Evolutionary conservation across 495 filamentous ascomycete genomes (phyloP).

Genomic region (Letharia columbiana): DNA sequence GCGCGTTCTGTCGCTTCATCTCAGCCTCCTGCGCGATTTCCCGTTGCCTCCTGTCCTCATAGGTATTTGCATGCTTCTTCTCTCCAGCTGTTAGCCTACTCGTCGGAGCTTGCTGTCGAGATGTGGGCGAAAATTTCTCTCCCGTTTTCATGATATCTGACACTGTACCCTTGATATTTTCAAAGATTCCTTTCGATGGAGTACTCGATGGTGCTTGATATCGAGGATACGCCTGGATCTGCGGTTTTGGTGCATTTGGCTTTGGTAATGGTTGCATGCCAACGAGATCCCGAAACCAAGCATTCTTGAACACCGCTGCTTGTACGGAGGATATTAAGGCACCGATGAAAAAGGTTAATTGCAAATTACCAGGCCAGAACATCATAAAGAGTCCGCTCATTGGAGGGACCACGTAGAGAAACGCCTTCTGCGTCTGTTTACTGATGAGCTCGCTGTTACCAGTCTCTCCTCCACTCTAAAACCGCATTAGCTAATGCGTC

Average conservation of each 20-base stretch:
- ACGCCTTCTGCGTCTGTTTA: conserved; percentile 36
- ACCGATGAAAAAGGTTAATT: conserved; percentile 60
- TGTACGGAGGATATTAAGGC: conserved; percentile 51
- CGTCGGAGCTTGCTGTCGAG: conserved; percentile 3
- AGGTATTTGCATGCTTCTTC: conserved; percentile 16
- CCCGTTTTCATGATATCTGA: neutral
- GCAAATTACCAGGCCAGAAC: conserved; percentile 58
- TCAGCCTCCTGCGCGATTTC: conserved; percentile 9
- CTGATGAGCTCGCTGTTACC: neutral
- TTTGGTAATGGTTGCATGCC: conserved; percentile 43
- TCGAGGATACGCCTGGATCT: neutral
- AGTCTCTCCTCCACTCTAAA: conserved; percentile 10
- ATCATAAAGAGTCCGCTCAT: conserved; percentile 54
- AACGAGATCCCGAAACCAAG: conserved; percentile 40
- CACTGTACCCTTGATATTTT: conserved; percentile 3
- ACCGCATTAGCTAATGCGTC: neutral
- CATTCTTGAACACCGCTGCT: conserved; percentile 42
- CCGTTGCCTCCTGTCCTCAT: conserved; percentile 13
- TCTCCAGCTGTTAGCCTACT: conserved; percentile 15
- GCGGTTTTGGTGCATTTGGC: neutral
- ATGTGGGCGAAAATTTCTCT: neutral
- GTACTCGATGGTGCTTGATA: conserved; percentile 3
- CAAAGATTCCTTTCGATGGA: conserved; percentile 5
- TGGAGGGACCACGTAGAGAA: conserved; percentile 52
- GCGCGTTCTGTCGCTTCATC: neutral